Evolutionary conservation across 2,329 filamentous ascomycete genomes (phyloP).

Genomic region (Metarhizium brunneum): DNA sequence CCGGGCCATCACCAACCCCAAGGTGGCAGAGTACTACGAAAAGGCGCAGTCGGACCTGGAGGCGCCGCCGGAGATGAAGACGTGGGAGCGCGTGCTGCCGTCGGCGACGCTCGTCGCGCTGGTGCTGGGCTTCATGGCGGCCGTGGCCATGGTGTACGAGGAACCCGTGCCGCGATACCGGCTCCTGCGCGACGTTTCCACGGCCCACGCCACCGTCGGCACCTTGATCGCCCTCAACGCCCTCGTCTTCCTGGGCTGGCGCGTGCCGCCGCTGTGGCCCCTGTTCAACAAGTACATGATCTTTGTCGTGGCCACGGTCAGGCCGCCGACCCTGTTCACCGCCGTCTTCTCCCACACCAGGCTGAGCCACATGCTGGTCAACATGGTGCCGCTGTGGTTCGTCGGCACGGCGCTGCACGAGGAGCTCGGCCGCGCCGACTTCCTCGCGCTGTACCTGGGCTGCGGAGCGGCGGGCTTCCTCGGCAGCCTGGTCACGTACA

Average conservation of each 20-base stretch:
- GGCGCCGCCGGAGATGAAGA: constrained; percentile 39
- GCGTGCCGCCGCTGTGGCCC: constrained; percentile 54
- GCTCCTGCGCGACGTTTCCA: constrained; percentile 50
- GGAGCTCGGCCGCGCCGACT: constrained; percentile 58
- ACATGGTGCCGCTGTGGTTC: constrained; percentile 57
- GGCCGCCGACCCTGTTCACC: constrained; percentile 50
- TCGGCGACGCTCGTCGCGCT: constrained; percentile 38
- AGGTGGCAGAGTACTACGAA: constrained; percentile 29
- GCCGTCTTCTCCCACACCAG: constrained; percentile 62
- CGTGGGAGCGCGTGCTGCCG: constrained; percentile 45
- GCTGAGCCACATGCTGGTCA: constrained; percentile 49
- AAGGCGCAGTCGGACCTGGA: constrained; percentile 40
- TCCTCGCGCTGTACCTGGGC: constrained; percentile 57
- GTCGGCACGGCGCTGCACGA: constrained; percentile 60
- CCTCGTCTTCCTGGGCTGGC: constrained; percentile 49
- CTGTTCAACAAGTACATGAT: constrained; percentile 61
- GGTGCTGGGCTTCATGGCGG: constrained; percentile 32
- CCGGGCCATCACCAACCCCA: constrained; percentile 28
- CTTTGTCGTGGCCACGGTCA: constrained; percentile 54
- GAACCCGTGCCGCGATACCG: constrained; percentile 42
- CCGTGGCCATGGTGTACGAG: constrained; percentile 40
- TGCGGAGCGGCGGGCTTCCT: constrained; percentile 50
- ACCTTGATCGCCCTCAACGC: constrained; percentile 52
- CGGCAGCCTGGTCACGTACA: constrained; percentile 42
- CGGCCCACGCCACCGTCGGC: constrained; percentile 55